Evolutionary conservation across 352 stramenopile genomes (phyloP), one percentile per base, ranked within the genome.

Genomic region (Halophytophthora polymorphica): DNA sequence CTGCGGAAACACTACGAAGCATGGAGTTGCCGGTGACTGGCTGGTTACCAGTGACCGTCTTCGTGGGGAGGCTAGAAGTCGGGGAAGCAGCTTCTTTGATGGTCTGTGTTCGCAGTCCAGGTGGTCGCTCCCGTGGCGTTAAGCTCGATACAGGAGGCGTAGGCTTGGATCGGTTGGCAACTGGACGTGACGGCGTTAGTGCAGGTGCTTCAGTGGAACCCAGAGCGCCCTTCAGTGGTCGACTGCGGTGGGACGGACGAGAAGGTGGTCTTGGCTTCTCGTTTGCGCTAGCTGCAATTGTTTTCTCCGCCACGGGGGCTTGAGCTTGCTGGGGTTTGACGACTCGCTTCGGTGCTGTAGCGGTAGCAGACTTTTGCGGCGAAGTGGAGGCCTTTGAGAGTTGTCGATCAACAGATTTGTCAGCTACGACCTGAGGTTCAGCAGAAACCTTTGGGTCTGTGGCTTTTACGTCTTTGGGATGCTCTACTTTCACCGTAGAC

Each of bases 161-260:
- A 22, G 56, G 29, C 40, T 22, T 15, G 38, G 4, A 13, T 46
- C 35, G 46, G 29, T 54, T 54, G 35, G 46, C 28, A 21, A 21
- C 1, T 54, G 41, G 52, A 0, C 46, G 53, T 45, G 35, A 57
- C 23, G 49, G 56, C 23, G 59, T 64, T 15, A 54, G n/a, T 29
- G 31, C 31, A 13, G 33, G 38, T 34, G 10, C 33, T 62, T 52
- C 8, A 50, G 45, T n/a, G 33, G 28, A 5, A 33, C 13, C n/a
- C 14, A 18, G 17, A n/a, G 17, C 21, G n/a, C 13, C 34, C 34
- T 45, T 53, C 12, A 53, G 25, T 14, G 21, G 40, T 10, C 37
- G 51, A 8, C 37, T 48, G 10, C 17, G 45, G 22, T 38, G 45
- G 39, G 25, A 8, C 2, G 42, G 28, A 34, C 28, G 45, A 45